phyloP scores from a whole-genome alignment of 23 red algal genomes.

The Pyropia yezoensis region DNA sequence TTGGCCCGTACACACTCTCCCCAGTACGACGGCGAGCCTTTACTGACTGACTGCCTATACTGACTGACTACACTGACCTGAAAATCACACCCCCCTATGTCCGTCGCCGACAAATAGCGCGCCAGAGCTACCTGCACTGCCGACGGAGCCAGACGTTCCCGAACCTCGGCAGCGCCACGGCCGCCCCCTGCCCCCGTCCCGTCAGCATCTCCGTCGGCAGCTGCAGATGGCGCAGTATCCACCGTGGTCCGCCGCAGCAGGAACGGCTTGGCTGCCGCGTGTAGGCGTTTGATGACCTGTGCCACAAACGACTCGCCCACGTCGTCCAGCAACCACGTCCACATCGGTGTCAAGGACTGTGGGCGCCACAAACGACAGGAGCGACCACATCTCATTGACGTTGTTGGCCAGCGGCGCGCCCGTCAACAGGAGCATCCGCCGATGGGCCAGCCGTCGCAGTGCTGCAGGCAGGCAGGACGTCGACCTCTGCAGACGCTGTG shows the following conservation, averaged over 20 bases:
- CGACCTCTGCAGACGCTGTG: conserved; percentile 85
- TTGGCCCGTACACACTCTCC: too few species aligned
- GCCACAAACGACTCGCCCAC: conserved; percentile 66
- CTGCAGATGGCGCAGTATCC: conserved; percentile 52
- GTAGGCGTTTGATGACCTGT: conserved; percentile 78
- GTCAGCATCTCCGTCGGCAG: neutral
- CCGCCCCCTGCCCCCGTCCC: too few species aligned
- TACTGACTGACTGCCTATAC: too few species aligned
- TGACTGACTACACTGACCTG: too few species aligned
- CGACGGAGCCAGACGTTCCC: conserved; percentile 26
- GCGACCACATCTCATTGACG: conserved; percentile 71
- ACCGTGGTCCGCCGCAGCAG: conserved; percentile 63
- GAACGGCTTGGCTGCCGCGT: conserved; percentile 81
- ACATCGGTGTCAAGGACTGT: conserved; percentile 49
- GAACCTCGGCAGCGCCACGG: conserved; percentile 27
- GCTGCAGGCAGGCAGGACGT: conserved; percentile 44
- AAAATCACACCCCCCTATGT: too few species aligned
- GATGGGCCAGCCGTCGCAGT: conserved; percentile 38
- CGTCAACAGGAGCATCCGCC: conserved; percentile 71
- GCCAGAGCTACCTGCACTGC: conserved; percentile 36
- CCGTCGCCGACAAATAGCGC: conserved; percentile 2
- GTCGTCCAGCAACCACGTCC: conserved; percentile 12
- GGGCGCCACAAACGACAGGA: conserved; percentile 84
- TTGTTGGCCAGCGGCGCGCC: conserved; percentile 93
- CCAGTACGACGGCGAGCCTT: too few species aligned